Evolutionary conservation across 768 basidiomycete genomes (phyloP).

Genomic region (Russula virescens): DNA sequence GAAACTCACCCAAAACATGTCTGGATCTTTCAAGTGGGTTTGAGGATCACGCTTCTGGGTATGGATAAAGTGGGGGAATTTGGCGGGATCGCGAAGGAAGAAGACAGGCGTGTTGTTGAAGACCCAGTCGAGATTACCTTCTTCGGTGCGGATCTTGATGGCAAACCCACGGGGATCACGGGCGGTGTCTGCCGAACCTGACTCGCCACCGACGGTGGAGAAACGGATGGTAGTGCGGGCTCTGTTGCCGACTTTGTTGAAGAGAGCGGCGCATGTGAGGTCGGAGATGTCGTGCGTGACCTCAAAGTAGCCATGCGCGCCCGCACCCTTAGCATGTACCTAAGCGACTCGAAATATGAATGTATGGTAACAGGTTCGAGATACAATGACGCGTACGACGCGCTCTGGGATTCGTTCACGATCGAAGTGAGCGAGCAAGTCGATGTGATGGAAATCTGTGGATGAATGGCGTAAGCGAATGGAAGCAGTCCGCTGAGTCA

Average conservation of each 20-base stretch:
- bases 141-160: slow-evolving; percentile 78
- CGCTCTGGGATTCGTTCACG: slow-evolving; percentile 96
- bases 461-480: slow-evolving; percentile 18
- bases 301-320: slow-evolving; percentile 91
- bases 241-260: slow-evolving; percentile 61
- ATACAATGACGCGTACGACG: slow-evolving; percentile 48
- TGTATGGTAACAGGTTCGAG: background rate
- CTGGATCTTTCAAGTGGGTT: slow-evolving; percentile 83
- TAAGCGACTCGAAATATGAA: slow-evolving; percentile 30
- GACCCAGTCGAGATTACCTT: slow-evolving; percentile 92
- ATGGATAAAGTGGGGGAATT: slow-evolving; percentile 94
- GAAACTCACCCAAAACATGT: slow-evolving; percentile 72
- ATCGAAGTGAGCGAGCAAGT: slow-evolving; percentile 87
- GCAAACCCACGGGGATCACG: slow-evolving; percentile 95
- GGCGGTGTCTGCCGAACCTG: slow-evolving; percentile 83
- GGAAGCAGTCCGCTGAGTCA: too few relatives aligned
- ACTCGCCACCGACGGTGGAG: slow-evolving; percentile 89
- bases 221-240: slow-evolving; percentile 77
- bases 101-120: slow-evolving; percentile 92
- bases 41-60: slow-evolving; percentile 89
- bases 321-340: slow-evolving; percentile 90
- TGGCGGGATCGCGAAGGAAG: slow-evolving; percentile 81
- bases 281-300: slow-evolving; percentile 83
- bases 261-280: slow-evolving; percentile 63
- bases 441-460: slow-evolving; percentile 82